Conservation (phyloP, 108 stramenopile species). For the Discostella pseudostelligera region DNA sequence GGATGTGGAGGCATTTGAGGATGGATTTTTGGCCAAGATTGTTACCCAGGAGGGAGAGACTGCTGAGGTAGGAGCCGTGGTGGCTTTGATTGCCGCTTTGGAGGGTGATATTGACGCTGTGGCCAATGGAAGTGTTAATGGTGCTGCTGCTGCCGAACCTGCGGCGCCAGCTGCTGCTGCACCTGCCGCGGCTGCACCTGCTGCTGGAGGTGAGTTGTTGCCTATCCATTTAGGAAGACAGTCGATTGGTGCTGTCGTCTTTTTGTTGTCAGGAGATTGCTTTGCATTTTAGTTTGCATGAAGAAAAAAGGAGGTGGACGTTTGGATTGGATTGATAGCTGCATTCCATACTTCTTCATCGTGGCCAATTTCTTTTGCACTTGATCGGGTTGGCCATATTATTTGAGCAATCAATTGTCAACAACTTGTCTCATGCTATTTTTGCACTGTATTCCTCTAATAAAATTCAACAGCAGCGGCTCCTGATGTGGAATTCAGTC, state of each 20-base stretch:
- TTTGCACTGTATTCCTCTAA: background rate
- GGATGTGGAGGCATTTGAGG: slow-evolving; percentile 97
- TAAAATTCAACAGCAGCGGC: slow-evolving; percentile 28
- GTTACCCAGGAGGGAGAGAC: slow-evolving; percentile 89
- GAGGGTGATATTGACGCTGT: slow-evolving; percentile 82
- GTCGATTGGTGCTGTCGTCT: too few relatives aligned
- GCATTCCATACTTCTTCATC: too few relatives aligned
- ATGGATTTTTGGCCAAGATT: slow-evolving; percentile 94
- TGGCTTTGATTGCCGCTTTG: slow-evolving; percentile 85
- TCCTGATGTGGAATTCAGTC: slow-evolving; percentile 75
- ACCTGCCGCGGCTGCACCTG: slow-evolving; percentile 54
- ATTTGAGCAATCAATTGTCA: background rate
- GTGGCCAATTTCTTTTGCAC: too few relatives aligned
- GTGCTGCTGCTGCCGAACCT: slow-evolving; percentile 42
- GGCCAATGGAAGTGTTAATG: slow-evolving; percentile 51
- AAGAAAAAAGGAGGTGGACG: too few relatives aligned
- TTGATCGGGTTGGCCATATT: too few relatives aligned
- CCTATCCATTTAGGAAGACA: background rate
- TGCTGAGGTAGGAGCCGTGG: slow-evolving; percentile 88
- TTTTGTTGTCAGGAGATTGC: too few relatives aligned
- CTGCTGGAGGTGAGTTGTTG: slow-evolving; percentile 45
- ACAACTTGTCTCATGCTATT: background rate
- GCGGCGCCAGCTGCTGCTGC: slow-evolving; percentile 33
- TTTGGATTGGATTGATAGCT: too few relatives aligned
- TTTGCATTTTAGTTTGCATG: too few relatives aligned